A percentile compares a stretch with the other conserved stretches of the same genome.
These are phyloP conservation scores for Talaromyces borbonicus DNA, from an alignment of 495 filamentous ascomycete genomes.

Conservation along the genomic window DNA sequence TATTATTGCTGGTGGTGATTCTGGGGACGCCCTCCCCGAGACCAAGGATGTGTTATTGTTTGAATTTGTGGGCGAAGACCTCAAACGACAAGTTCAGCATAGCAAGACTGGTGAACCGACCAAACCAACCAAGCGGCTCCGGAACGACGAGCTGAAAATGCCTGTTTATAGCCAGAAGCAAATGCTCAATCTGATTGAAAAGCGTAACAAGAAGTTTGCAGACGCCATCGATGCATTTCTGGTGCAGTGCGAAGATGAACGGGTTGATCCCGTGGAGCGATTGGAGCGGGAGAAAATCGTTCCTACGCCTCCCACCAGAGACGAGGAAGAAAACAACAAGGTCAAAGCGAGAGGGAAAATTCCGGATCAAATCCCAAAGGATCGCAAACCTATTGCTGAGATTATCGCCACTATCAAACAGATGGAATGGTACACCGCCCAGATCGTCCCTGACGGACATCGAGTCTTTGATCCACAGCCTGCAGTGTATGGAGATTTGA, in stretches of 20 bases:
- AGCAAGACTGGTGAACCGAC: constrained; percentile 61
- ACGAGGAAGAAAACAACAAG: constrained; percentile 38
- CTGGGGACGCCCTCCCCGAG: constrained; percentile 19
- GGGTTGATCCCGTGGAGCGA: constrained; percentile 55
- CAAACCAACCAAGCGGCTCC: constrained; percentile 51
- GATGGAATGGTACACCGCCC: constrained; percentile 77
- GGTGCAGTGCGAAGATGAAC: constrained; percentile 56
- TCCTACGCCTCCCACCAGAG: constrained; percentile 43
- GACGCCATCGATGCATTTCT: constrained; percentile 71
- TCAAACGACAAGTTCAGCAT: constrained; percentile 68
- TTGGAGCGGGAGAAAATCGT: constrained; percentile 40
- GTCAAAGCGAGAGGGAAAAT: constrained; percentile 7
- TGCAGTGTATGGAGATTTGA: constrained; percentile 71
- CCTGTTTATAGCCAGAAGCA: constrained; percentile 89
- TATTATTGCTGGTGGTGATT: neutral
- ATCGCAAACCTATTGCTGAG: constrained; percentile 71
- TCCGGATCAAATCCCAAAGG: constrained; percentile 60
- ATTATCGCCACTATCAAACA: constrained; percentile 78
- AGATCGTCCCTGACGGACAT: constrained; percentile 92
- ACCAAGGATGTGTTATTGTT: constrained; percentile 68
- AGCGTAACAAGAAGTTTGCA: constrained; percentile 76
- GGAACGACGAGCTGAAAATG: constrained; percentile 81
- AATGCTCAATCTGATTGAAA: constrained; percentile 84
- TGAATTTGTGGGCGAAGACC: constrained; percentile 85
- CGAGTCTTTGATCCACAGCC: constrained; percentile 84